A percentile compares a stretch with the other conserved stretches of the same genome.
Conservation (phyloP, 78 protist species). For the Tieghemostelium lacteum region DNA sequence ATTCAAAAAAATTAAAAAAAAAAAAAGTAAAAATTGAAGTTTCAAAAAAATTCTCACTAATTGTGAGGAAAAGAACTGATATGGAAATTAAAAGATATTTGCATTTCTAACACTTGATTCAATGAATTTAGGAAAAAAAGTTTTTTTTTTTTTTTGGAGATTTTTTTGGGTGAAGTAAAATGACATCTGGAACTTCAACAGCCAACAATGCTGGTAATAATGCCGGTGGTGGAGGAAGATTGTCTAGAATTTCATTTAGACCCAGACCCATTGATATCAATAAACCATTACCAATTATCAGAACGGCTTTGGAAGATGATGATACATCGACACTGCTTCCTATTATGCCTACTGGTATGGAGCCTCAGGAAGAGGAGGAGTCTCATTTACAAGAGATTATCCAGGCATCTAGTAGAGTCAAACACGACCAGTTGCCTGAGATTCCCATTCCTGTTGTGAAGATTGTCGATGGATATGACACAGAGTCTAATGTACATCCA, state of each 20-base stretch:
- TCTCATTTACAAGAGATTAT: conserved; percentile 55
- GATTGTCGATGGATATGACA: conserved; percentile 46
- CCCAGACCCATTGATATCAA: conserved; percentile 77
- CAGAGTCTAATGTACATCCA: conserved; percentile 28
- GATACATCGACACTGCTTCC: conserved; percentile 4
- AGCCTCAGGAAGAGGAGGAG: conserved; percentile 36
- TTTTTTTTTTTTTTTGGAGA: too few relatives aligned
- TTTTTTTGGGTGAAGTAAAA: too few relatives aligned
- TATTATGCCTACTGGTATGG: conserved; percentile 72
- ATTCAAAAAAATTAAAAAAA: too few relatives aligned
- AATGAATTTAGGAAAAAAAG: too few relatives aligned
- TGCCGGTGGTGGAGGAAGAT: neutral
- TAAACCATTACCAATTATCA: conserved; percentile 61
- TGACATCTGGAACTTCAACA: neutral
- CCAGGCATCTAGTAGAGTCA: conserved; percentile 9
- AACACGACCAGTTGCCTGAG: conserved; percentile 40
- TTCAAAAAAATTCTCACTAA: too few relatives aligned
- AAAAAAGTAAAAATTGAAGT: too few relatives aligned
- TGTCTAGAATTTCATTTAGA: conserved; percentile 54
- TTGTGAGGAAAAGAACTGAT: too few relatives aligned
- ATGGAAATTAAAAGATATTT: too few relatives aligned
- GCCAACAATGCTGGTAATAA: too few relatives aligned
- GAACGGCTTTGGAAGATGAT: conserved; percentile 59
- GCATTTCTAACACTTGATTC: neutral
- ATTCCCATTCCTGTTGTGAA: conserved; percentile 70